Base-by-base conservation (phyloP, 2,329 filamentous ascomycete species). In the Hypomyces rosellus region DNA sequence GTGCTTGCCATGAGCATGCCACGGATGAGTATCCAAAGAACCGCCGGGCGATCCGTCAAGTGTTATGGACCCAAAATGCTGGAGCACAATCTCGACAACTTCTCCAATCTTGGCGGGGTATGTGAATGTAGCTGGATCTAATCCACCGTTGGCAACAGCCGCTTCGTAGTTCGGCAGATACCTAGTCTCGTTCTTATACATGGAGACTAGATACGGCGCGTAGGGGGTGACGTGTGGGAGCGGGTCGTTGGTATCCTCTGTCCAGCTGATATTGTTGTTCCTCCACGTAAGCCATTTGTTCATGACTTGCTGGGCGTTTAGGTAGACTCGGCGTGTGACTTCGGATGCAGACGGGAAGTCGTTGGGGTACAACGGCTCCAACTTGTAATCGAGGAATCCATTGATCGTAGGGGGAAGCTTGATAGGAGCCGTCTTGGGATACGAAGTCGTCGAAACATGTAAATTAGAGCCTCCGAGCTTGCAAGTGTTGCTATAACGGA, bases 81-180 rank as follows among this genome's bases (percentile, higher is more conserved):
- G 64, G 56, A 74, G 67, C 5, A 82, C 72, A 16, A 79, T 75
- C 49, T 80, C 76, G 3, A 81, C 61, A 1, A 80, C 74, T 58
- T 84, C 80, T 22, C 79, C 80, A 2, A 81, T 59, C 40, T 70
- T 68, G 1, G 75, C 78, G 0, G 80, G 76, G 59, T 74, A 84
- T 0, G 74, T 70, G 11, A 66, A 63, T 0, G 70, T 75, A 0
- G 52, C 57, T 0, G 78, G 78, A 53, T 84, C 80, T 68, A 75
- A 81, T 14, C 78, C 79, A 14, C 65, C 54, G 56, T 81, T 76
- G 12, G 61, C 59, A 0, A 79, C 18, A 0, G 80, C 79, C 0
- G 66, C 69, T 0, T 71, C 66, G 57, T 79, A 81, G 59, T 80
- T 65, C 2, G 80, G 79, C n/a, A 50, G n/a, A 30, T 47, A 40